phyloP scores from a whole-genome alignment of 2,329 filamentous ascomycete genomes.

The Neonectria hederae region DNA sequence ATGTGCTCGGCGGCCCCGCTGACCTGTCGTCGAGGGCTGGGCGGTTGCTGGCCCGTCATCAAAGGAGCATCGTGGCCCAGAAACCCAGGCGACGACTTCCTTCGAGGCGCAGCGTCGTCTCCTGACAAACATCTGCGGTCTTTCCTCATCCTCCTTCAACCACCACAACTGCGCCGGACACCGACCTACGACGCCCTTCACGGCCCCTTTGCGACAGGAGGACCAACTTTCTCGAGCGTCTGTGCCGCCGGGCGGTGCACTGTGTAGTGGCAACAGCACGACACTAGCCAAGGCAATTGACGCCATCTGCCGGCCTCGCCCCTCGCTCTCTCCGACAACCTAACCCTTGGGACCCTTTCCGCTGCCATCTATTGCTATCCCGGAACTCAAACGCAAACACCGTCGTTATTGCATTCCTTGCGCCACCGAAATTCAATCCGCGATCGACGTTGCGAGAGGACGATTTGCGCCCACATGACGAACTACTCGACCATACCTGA shows the following conservation, averaged over 20 bases:
- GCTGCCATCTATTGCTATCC: slow-evolving; percentile 1
- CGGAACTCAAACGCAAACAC: slow-evolving; percentile 16
- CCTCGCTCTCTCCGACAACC: slow-evolving; percentile 8
- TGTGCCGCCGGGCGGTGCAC: slow-evolving; percentile 38
- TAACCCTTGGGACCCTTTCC: neutral
- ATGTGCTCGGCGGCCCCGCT: slow-evolving; percentile 15
- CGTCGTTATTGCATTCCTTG: neutral
- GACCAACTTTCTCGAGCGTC: slow-evolving; percentile 30
- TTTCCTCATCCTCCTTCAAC: slow-evolving; percentile 31
- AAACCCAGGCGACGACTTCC: slow-evolving; percentile 29
- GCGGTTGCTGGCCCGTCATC: slow-evolving; percentile 13
- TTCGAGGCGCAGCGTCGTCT: slow-evolving; percentile 27
- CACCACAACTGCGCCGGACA: slow-evolving; percentile 28
- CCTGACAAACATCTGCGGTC: slow-evolving; percentile 31
- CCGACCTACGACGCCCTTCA: slow-evolving; percentile 26
- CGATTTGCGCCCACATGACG: slow-evolving; percentile 53
- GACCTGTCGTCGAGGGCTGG: slow-evolving; percentile 9
- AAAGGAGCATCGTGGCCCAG: slow-evolving; percentile 40
- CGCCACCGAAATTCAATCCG: neutral
- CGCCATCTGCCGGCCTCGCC: slow-evolving; percentile 33
- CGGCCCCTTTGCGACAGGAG: slow-evolving; percentile 24
- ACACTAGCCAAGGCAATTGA: slow-evolving; percentile 31
- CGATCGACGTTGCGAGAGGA: slow-evolving; percentile 3
- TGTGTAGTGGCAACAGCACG: slow-evolving; percentile 20
- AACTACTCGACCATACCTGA: slow-evolving; percentile 64